phyloP scores from a whole-genome alignment of 139 green algal genomes.

The Chlamydomonas urium region DNA sequence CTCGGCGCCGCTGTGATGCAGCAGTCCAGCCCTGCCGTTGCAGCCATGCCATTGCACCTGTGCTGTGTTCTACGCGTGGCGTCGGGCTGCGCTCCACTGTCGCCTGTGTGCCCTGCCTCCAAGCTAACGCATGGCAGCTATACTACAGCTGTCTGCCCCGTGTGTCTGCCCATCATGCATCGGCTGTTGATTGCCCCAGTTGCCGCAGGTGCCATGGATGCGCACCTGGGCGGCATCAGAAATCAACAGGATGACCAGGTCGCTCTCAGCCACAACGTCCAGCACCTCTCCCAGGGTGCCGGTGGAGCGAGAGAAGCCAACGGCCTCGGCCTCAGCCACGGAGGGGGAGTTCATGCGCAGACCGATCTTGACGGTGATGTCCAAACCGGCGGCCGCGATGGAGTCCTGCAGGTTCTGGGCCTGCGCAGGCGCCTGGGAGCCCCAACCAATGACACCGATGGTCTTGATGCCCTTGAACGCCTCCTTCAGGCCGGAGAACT shows the following conservation, averaged over 20 bases:
- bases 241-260: conserved; percentile 97
- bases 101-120: too few species aligned
- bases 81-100: too few species aligned
- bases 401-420: conserved; percentile 96
- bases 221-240: conserved; percentile 91
- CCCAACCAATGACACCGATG: conserved; percentile 97
- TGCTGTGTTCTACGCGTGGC: too few species aligned
- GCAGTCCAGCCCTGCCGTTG: too few species aligned
- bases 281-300: conserved; percentile 96
- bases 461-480: conserved; percentile 79
- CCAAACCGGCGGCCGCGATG: conserved; percentile 76
- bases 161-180: too few species aligned
- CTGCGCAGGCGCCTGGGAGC: conserved; percentile 90
- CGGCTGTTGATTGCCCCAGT: too few species aligned
- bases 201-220: too few species aligned
- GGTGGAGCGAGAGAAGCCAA: conserved; percentile 82
- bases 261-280: conserved; percentile 79
- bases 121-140: too few species aligned
- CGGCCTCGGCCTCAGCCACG: conserved; percentile 75
- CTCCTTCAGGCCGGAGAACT: conserved; percentile 78
- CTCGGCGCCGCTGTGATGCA: too few species aligned
- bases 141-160: too few species aligned
- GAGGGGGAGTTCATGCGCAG: conserved; percentile 80
- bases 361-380: conserved; percentile 90
- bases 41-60: too few species aligned